Percentiles rank a stretch among this genome's conserved stretches.
Conservation (phyloP, 2,329 filamentous ascomycete genomes). For the Lasiodiplodia theobromae region DNA sequence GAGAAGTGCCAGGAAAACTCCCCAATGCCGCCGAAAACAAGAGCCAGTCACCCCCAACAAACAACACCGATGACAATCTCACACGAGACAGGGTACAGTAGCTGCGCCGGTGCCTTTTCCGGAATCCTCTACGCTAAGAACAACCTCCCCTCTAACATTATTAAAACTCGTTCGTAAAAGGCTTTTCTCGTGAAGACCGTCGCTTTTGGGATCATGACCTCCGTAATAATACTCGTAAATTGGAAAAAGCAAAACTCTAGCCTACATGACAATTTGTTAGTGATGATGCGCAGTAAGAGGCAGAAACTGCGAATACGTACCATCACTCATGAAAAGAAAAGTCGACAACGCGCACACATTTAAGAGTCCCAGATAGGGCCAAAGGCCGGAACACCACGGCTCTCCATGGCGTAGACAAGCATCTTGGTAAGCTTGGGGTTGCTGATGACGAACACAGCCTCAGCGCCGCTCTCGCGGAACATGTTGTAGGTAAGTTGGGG, state of each 20-base stretch:
- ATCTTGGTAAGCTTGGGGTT: constrained; percentile 72
- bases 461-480: constrained; percentile 56
- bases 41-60: not conserved
- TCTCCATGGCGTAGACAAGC: constrained; percentile 73
- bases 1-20: not conserved
- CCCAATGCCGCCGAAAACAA: not conserved
- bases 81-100: not conserved
- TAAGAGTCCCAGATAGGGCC: constrained; percentile 78
- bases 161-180: no score
- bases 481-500: constrained; percentile 62
- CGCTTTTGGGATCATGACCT: not conserved
- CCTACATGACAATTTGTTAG: not conserved
- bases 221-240: not conserved
- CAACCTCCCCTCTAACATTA: no score
- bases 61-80: not conserved
- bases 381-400: constrained; percentile 70
- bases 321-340: not conserved
- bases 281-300: not conserved
- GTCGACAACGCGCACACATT: constrained; percentile 27
- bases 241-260: not conserved
- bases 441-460: constrained; percentile 77
- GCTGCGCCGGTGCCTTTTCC: not conserved
- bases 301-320: not conserved
- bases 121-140: no score
- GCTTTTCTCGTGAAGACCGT: not conserved